These are phyloP conservation scores for Irpex sp. DNA, from an alignment of 1,284 basidiomycete genomes.

Conservation along the genomic window DNA sequence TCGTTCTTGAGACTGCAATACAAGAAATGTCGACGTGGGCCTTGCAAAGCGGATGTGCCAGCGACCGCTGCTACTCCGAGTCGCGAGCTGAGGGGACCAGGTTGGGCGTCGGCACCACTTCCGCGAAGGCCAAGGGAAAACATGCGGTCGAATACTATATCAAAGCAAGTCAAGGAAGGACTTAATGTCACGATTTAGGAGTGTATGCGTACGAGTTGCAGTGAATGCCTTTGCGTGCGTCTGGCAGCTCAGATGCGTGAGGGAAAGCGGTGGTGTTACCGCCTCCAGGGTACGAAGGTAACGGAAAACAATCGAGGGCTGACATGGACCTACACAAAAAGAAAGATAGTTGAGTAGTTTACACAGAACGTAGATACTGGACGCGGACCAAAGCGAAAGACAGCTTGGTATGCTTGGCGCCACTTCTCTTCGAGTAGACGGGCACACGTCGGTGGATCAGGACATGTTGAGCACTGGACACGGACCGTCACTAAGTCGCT, in stretches of 20 bases:
- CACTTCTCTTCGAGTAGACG: slow-evolving; percentile 92
- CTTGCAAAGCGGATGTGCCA: slow-evolving; percentile 45
- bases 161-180: too few species aligned
- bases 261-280: slow-evolving; percentile 73
- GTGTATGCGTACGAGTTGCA: slow-evolving; percentile 60
- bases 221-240: slow-evolving; percentile 83
- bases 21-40: slow-evolving; percentile 76
- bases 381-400: slow-evolving; percentile 77
- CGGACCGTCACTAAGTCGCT: background rate
- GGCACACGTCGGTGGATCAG: slow-evolving; percentile 77
- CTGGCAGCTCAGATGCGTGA: slow-evolving; percentile 85
- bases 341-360: background rate
- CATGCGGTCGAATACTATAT: slow-evolving; percentile 86
- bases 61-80: slow-evolving; percentile 54
- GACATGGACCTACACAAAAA: slow-evolving; percentile 57
- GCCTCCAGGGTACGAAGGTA: slow-evolving; percentile 81
- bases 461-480: slow-evolving; percentile 75
- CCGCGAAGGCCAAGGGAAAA: slow-evolving; percentile 79
- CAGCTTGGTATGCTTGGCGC: slow-evolving; percentile 82
- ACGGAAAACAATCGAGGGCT: slow-evolving; percentile 88
- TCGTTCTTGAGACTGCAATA: slow-evolving; percentile 65
- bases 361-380: background rate
- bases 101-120: slow-evolving; percentile 59
- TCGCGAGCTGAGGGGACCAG: slow-evolving; percentile 38
- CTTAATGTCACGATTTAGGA: background rate